These are phyloP conservation scores for Mortierella polycephala DNA, from an alignment of 371 early-diverging fungal species.

Conservation along the genomic window DNA sequence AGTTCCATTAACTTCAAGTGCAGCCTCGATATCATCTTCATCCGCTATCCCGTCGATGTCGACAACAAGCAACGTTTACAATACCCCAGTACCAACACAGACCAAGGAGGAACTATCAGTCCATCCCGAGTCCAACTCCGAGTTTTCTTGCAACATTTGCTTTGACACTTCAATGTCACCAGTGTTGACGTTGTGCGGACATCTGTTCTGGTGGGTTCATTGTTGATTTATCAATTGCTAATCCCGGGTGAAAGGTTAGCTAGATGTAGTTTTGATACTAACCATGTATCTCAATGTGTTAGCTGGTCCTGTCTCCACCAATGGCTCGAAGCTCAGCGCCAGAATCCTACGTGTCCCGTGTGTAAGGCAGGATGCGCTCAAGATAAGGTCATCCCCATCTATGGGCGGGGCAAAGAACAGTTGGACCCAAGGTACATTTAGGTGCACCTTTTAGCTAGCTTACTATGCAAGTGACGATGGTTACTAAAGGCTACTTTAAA, in stretches of 20 bases:
- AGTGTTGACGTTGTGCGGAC: conserved; percentile 80
- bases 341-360: conserved; percentile 79
- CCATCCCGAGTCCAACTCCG: conserved; percentile 42
- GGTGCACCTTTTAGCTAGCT: not conserved
- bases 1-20: not conserved
- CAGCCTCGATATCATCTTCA: not conserved
- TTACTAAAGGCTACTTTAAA: not conserved
- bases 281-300: not conserved
- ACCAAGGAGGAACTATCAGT: not conserved
- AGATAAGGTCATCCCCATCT: conserved; percentile 84
- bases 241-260: not conserved
- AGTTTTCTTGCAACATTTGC: conserved; percentile 69
- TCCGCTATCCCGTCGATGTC: not conserved
- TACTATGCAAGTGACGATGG: not conserved
- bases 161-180: conserved; percentile 79
- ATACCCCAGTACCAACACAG: not conserved
- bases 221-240: not conserved
- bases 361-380: conserved; percentile 83
- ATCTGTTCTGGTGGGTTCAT: conserved; percentile 70
- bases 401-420: conserved; percentile 79
- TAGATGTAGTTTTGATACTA: no score
- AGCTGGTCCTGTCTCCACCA: conserved; percentile 79
- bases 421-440: conserved; percentile 70
- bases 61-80: not conserved
- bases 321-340: conserved; percentile 74